Conservation (phyloP, 257 asterid genomes). For the Solanum arcanum region DNA sequence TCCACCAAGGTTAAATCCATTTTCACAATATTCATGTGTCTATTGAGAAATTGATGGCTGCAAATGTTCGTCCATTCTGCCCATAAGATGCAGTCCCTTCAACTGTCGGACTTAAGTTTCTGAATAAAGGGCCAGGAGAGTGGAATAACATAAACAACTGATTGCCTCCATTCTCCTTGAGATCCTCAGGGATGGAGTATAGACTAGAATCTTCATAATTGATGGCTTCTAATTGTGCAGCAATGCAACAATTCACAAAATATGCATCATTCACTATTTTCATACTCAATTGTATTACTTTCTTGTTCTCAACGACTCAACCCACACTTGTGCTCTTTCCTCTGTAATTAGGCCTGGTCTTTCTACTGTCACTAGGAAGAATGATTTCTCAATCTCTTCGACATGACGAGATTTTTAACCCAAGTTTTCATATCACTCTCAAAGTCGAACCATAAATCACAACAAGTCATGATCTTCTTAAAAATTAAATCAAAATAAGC, state of each 20-base stretch:
- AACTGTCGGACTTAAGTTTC: no score
- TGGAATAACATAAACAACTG: neutral
- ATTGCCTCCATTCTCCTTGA: neutral
- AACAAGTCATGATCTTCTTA: no score
- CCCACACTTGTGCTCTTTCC: neutral
- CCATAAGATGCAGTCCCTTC: no score
- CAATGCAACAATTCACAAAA: neutral
- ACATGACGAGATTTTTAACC: neutral
- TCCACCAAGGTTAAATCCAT: no score
- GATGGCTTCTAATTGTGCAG: neutral
- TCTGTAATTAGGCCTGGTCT: neutral
- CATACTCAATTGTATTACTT: neutral
- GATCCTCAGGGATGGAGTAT: neutral
- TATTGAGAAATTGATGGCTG: no score
- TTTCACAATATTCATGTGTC: no score
- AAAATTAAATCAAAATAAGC: neutral
- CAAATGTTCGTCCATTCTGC: no score
- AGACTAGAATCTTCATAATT: neutral
- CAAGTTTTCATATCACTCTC: neutral
- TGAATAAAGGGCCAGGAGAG: no score
- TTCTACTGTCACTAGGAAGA: neutral
- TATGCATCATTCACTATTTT: neutral
- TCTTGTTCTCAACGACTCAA: neutral
- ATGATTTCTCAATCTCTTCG: neutral
- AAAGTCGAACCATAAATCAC: neutral